phyloP scores from a whole-genome alignment of 2,329 filamentous ascomycete species.

The Ascocoryne sarcoides region DNA sequence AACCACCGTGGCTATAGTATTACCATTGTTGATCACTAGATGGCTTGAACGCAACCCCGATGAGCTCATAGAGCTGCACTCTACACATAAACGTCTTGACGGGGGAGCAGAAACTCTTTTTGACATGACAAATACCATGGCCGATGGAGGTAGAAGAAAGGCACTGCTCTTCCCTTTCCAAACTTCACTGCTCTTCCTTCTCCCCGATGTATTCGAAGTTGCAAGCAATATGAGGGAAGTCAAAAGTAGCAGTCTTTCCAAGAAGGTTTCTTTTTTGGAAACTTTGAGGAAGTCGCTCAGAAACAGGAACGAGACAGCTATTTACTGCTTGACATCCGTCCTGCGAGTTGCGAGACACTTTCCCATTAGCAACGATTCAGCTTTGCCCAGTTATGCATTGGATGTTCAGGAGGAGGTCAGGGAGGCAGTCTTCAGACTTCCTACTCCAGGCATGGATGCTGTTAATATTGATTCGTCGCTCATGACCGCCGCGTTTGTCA shows the following conservation, averaged over 20 bases:
- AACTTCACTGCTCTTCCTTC: conserved; percentile 50
- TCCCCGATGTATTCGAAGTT: conserved; percentile 62
- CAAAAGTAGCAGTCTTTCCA: conserved; percentile 52
- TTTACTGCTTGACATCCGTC: conserved; percentile 55
- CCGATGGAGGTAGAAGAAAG: conserved; percentile 47
- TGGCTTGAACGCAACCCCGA: conserved; percentile 58
- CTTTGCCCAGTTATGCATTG: conserved; percentile 52
- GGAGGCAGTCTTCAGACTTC: conserved; percentile 54
- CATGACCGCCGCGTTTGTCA: conserved; percentile 59
- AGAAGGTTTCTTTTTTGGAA: conserved; percentile 59
- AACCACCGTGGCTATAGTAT: conserved; percentile 51
- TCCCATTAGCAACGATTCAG: conserved; percentile 50
- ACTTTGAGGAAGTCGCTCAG: conserved; percentile 52
- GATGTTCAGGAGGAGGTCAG: conserved; percentile 62
- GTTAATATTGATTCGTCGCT: conserved; percentile 51
- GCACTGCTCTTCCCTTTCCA: conserved; percentile 53
- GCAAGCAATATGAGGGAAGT: conserved; percentile 58
- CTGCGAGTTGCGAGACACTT: conserved; percentile 58
- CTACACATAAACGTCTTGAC: conserved; percentile 51
- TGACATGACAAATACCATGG: conserved; percentile 56
- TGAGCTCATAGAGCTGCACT: conserved; percentile 57
- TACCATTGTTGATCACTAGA: conserved; percentile 53
- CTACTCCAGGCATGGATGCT: conserved; percentile 38
- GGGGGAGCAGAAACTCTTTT: conserved; percentile 58
- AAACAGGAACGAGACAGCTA: conserved; percentile 57